Base-by-base conservation (phyloP, 306 rosid genomes). In the Lablab purpureus region DNA sequence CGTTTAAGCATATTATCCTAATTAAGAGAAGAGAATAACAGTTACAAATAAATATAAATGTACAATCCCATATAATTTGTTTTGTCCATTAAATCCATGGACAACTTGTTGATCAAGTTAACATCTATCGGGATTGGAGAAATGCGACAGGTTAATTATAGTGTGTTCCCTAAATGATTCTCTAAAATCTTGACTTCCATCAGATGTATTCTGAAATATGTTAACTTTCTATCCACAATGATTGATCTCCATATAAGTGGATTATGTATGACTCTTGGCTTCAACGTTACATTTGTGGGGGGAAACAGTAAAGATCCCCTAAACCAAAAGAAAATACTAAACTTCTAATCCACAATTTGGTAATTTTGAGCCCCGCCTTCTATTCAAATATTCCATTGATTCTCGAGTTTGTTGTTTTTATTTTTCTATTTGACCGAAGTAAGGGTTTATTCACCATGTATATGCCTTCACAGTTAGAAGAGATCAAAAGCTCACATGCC, bases 401-500 rank as follows among this genome's bases (percentile, higher is more conserved):
- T 80, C 66, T 67, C 67, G 25, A 74, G 71, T 63, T 49, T 34
- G 73, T 67, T 67, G 77, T 58, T 50, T 67, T 28, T 56, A 17
- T 62, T 66, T 71, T 68, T 55, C 15, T 54, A 49, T 40, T 71
- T 50, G 27, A n/a, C 28, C 62, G 52, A 22, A 56, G n/a, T 62
- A 54, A 36, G 49, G 74, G 47, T 82, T 63, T 45, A 66, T 56
- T 18, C 41, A 60, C 68, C 11, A 58, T 58, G 60, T 51, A 34
- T 84, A 21, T 50, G 73, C 66, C 70, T 49, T 72, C 83, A 71
- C 91, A 94, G 98, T 79, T 92, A 72, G 96, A 92, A 81, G 94
- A 87, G 80, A 77, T 88, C 67, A 90, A 87, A 85, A 80, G 60
- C 67, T 84, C 89, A 0, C 85, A 84, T 18, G 71, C 83, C 49